These are phyloP conservation scores for Camillea tinctor DNA, from an alignment of 2,329 filamentous ascomycete genomes.

Conservation along the genomic window DNA sequence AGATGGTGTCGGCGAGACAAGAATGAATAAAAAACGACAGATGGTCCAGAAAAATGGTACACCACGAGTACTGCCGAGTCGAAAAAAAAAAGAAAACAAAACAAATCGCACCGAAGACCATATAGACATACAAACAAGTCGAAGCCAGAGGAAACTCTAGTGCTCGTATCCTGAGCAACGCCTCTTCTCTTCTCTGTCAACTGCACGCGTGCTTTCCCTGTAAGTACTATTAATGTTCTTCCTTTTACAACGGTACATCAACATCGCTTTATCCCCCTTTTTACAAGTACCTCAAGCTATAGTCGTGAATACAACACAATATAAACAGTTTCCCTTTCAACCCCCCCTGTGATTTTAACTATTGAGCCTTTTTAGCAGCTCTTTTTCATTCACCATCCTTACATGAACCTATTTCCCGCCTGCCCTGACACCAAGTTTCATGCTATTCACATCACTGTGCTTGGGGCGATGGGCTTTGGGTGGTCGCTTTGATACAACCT, in stretches of 20 bases:
- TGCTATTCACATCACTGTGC: slow-evolving; percentile 2
- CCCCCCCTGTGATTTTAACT: neutral
- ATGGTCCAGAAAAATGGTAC: neutral
- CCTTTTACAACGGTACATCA: neutral
- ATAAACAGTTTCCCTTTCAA: neutral
- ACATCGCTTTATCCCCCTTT: neutral
- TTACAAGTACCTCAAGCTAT: neutral
- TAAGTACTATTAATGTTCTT: neutral
- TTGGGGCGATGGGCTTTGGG: slow-evolving; percentile 8
- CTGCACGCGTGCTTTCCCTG: neutral
- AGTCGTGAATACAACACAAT: neutral
- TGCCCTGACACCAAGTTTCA: neutral
- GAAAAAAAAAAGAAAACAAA: neutral
- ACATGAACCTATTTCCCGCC: neutral
- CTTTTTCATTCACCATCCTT: slow-evolving; percentile 1
- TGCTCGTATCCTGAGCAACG: neutral
- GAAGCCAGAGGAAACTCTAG: neutral
- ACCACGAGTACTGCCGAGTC: neutral
- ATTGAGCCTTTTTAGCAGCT: slow-evolving; percentile 1
- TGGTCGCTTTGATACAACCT: slow-evolving; percentile 8
- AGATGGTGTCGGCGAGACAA: neutral
- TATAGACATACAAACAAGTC: neutral
- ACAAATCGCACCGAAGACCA: neutral
- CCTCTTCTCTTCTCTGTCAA: neutral
- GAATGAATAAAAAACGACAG: neutral